phyloP scores from a whole-genome alignment of 345 rosid genomes.

The Populus simonii region DNA sequence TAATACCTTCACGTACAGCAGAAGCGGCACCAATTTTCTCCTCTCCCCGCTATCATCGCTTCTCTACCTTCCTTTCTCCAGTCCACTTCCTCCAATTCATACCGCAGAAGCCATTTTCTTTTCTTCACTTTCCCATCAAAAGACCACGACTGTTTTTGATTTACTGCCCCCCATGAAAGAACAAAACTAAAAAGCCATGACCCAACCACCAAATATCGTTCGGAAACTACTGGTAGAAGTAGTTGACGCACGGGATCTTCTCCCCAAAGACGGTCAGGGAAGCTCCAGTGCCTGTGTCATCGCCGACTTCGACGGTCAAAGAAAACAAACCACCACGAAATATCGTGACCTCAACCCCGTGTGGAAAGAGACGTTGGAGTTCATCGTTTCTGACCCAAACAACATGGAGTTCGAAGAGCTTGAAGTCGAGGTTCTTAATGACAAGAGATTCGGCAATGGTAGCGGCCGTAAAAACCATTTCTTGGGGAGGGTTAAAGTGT shows the following conservation, averaged over 20 bases:
- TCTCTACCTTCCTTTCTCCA: neutral
- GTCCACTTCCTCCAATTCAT: neutral
- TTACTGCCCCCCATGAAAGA: neutral
- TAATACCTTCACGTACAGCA: conserved; percentile 10
- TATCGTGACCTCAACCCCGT: conserved; percentile 79
- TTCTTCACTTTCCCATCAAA: neutral
- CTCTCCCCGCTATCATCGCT: neutral
- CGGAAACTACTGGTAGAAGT: conserved; percentile 73
- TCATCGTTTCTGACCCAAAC: conserved; percentile 68
- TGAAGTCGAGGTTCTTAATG: conserved; percentile 74
- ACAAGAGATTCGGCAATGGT: conserved; percentile 68
- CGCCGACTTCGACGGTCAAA: conserved; percentile 81
- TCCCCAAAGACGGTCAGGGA: conserved; percentile 93
- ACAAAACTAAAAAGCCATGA: conserved; percentile 12
- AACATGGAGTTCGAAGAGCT: conserved; percentile 79
- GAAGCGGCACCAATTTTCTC: conserved; percentile 19
- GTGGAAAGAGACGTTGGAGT: conserved; percentile 86
- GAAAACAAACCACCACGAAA: conserved; percentile 62
- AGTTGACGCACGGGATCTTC: conserved; percentile 71
- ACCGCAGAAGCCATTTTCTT: neutral
- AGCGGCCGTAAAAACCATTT: conserved; percentile 86
- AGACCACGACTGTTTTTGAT: neutral
- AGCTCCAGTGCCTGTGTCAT: conserved; percentile 88
- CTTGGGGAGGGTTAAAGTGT: conserved; percentile 82
- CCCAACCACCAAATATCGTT: conserved; percentile 32